Evolutionary conservation across 1,284 basidiomycete species (phyloP).

Genomic region (Sanghuangporus sanghuang): DNA sequence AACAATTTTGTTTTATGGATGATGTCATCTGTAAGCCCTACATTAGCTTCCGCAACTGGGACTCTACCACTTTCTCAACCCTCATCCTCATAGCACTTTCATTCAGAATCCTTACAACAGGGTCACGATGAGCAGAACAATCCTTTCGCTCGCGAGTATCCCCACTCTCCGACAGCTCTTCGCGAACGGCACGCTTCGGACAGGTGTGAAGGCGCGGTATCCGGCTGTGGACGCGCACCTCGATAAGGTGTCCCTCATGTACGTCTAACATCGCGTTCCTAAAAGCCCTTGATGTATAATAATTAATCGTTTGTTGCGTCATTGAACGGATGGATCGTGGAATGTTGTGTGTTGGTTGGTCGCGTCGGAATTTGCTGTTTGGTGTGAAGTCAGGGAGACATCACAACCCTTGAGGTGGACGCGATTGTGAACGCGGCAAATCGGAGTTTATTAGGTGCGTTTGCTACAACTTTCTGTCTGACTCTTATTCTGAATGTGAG

Average conservation of each 20-base stretch:
- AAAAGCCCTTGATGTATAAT: not conserved
- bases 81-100: not conserved
- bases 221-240: slow-evolving; percentile 35
- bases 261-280: slow-evolving; percentile 26
- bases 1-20: no score
- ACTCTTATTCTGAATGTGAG: not conserved
- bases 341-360: not conserved
- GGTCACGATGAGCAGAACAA: slow-evolving; percentile 4
- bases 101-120: not conserved
- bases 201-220: slow-evolving; percentile 33
- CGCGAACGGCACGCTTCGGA: slow-evolving; percentile 25
- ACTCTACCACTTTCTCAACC: not conserved
- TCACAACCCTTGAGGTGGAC: slow-evolving; percentile 68
- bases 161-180: slow-evolving; percentile 50
- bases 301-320: not conserved
- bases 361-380: not conserved
- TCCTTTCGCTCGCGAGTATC: slow-evolving; percentile 38
- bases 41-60: no score
- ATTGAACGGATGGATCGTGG: not conserved
- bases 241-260: slow-evolving; percentile 58
- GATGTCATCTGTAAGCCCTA: no score
- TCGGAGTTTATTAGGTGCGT: slow-evolving; percentile 62
- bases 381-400: slow-evolving; percentile 63
- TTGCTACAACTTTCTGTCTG: slow-evolving; percentile 4
- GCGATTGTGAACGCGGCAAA: slow-evolving; percentile 90